A percentile compares a stretch with the other conserved stretches of the same genome.
These are phyloP conservation scores for Kodamaea neixiangensis DNA, from an alignment of 805 yeast genomes.

Conservation along the genomic window DNA sequence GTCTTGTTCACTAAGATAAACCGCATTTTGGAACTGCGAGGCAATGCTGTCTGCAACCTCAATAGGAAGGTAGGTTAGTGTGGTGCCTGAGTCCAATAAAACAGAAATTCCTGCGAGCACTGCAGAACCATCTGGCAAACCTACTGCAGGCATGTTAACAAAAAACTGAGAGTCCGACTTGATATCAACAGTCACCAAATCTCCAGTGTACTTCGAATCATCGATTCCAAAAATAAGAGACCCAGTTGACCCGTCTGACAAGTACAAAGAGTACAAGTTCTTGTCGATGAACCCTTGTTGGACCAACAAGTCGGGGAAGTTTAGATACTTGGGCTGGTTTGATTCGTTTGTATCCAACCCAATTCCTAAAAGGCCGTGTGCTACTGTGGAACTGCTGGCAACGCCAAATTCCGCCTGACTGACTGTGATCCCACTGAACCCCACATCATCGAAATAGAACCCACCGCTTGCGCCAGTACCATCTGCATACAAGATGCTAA, in stretches of 20 bases:
- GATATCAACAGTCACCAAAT: slow-evolving; percentile 22
- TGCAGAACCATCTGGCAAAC: neutral
- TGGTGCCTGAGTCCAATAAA: slow-evolving; percentile 20
- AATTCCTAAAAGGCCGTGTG: slow-evolving; percentile 12
- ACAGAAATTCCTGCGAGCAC: slow-evolving; percentile 20
- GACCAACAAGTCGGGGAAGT: slow-evolving; percentile 23
- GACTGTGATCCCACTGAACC: slow-evolving; percentile 7
- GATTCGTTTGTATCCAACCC: slow-evolving; percentile 9
- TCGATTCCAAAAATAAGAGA: slow-evolving; percentile 70
- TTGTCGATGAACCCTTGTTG: slow-evolving; percentile 26
- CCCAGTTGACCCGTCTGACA: slow-evolving; percentile 23
- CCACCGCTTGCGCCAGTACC: slow-evolving; percentile 9
- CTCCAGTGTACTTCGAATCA: slow-evolving; percentile 58
- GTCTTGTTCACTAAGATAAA: neutral
- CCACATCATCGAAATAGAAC: slow-evolving; percentile 11
- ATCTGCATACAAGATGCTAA: slow-evolving; percentile 5
- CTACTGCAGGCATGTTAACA: neutral
- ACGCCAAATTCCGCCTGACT: slow-evolving; percentile 12
- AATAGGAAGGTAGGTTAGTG: slow-evolving; percentile 28
- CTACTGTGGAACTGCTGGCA: slow-evolving; percentile 4
- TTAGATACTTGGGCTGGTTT: slow-evolving; percentile 15
- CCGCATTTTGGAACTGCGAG: slow-evolving; percentile 2
- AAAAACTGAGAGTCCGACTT: neutral
- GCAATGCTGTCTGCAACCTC: slow-evolving; percentile 8
- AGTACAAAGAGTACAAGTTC: slow-evolving; percentile 25